A percentile compares a stretch with the other conserved stretches of the same genome.
These are phyloP conservation scores for Dioscorea cayenensis DNA, from an alignment of 116 monocot genomes.

Conservation along the genomic window DNA sequence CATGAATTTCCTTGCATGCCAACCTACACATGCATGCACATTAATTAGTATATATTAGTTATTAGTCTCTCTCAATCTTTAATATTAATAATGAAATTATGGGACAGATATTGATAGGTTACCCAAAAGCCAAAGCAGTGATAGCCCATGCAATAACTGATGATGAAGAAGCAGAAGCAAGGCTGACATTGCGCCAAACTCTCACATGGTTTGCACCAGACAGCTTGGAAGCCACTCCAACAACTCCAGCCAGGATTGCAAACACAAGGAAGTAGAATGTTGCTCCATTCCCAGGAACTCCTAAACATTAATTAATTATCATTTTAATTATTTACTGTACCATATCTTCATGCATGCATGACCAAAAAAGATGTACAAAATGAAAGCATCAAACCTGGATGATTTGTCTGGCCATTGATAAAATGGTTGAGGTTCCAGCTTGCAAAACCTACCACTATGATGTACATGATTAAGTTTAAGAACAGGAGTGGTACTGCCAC, in stretches of 20 bases:
- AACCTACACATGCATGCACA: constrained; percentile 18
- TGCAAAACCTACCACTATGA: constrained; percentile 36
- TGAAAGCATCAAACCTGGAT: constrained; percentile 17
- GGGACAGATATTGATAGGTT: neutral
- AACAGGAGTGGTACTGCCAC: constrained; percentile 38
- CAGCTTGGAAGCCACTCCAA: constrained; percentile 53
- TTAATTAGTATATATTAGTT: neutral
- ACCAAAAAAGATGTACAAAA: neutral
- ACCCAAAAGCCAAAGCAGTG: constrained; percentile 46
- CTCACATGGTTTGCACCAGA: constrained; percentile 37
- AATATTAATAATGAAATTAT: no score
- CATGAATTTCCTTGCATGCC: constrained; percentile 62
- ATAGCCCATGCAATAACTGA: constrained; percentile 42
- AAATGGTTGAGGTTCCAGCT: constrained; percentile 48
- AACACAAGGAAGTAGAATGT: constrained; percentile 67
- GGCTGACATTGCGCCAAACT: constrained; percentile 47
- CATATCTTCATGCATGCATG: no score
- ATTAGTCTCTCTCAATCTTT: no score
- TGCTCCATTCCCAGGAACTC: constrained; percentile 47
- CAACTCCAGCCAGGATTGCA: constrained; percentile 47
- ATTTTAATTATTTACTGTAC: no score
- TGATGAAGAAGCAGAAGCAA: constrained; percentile 38
- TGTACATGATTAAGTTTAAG: constrained; percentile 44
- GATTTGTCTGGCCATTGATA: constrained; percentile 40
- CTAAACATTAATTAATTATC: neutral